A percentile compares a stretch with the other conserved stretches of the same genome.
Evolutionary conservation across 257 asterid genomes (phyloP).

Genomic region (Solanum gandarillasii): DNA sequence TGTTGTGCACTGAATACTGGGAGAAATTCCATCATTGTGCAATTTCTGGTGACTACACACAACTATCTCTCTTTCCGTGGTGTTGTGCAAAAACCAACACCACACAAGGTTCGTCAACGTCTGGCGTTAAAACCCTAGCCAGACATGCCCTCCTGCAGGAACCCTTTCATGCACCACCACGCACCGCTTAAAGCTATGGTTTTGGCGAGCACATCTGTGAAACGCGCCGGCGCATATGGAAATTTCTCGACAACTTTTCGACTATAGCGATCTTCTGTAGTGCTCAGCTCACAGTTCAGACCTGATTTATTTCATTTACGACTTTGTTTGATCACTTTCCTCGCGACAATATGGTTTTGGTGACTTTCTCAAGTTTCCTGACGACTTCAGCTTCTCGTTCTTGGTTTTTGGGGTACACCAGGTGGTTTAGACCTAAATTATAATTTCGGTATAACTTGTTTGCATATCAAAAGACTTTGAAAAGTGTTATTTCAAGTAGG

Average conservation of each 20-base stretch:
- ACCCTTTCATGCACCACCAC: neutral
- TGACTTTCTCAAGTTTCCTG: neutral
- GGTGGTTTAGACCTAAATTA: neutral
- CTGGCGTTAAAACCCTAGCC: neutral
- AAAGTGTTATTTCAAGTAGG: neutral
- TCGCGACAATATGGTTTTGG: neutral
- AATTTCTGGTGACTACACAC: neutral
- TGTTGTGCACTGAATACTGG: neutral
- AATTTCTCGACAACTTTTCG: neutral
- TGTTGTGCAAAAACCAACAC: neutral
- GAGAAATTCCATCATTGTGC: neutral
- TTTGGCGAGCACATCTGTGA: neutral
- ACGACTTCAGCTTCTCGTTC: too few species aligned
- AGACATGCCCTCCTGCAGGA: neutral
- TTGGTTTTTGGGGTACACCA: neutral
- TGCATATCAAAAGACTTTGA: neutral
- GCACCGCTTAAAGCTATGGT: neutral
- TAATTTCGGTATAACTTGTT: neutral
- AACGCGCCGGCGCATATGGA: neutral
- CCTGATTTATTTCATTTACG: neutral
- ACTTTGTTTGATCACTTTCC: neutral
- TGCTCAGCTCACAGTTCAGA: neutral
- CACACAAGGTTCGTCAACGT: neutral
- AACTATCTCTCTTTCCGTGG: neutral
- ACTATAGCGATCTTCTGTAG: neutral